Conservation (phyloP, 495 filamentous ascomycete species). For the Elaphomyces granulatus region DNA sequence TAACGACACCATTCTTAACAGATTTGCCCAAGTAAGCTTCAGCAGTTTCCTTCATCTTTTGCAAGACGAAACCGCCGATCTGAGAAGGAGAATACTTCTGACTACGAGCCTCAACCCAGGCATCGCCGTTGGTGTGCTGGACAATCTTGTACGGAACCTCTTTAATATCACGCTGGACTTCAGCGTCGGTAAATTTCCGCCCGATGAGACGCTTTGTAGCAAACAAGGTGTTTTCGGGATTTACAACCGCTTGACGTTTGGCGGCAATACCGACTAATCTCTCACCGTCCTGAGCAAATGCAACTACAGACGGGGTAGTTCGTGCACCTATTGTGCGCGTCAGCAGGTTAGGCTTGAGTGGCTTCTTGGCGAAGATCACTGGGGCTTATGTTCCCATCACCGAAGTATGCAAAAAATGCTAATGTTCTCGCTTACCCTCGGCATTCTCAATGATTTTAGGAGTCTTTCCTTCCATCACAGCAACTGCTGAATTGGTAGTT, state of each 20-base stretch:
- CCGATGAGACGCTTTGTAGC: constrained; percentile 99
- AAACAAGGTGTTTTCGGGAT: constrained; percentile 98
- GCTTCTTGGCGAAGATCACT: too few relatives aligned
- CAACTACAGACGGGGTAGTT: constrained; percentile 94
- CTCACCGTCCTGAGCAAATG: constrained; percentile 94
- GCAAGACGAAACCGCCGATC: constrained; percentile 90
- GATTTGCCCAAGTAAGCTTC: constrained; percentile 80
- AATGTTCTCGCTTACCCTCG: constrained; percentile 56
- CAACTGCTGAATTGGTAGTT: constrained; percentile 97
- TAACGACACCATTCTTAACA: constrained; percentile 90
- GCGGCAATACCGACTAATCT: constrained; percentile 94
- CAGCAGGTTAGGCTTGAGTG: too few relatives aligned
- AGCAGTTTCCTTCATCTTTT: constrained; percentile 98
- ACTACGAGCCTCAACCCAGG: constrained; percentile 91
- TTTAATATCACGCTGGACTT: constrained; percentile 96
- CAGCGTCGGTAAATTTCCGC: constrained; percentile 89
- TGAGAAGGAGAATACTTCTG: constrained; percentile 98
- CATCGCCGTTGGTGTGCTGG: constrained; percentile 94
- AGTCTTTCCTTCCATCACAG: constrained; percentile 90
- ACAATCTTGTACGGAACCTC: constrained; percentile 99
- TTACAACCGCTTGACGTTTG: constrained; percentile 98
- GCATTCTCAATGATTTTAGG: constrained; percentile 97
- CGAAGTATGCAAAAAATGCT: too few relatives aligned
- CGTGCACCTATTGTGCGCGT: constrained; percentile 66
- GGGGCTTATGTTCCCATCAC: too few relatives aligned